phyloP scores from a whole-genome alignment of 805 yeast species.

The Citeromyces matritensis region DNA sequence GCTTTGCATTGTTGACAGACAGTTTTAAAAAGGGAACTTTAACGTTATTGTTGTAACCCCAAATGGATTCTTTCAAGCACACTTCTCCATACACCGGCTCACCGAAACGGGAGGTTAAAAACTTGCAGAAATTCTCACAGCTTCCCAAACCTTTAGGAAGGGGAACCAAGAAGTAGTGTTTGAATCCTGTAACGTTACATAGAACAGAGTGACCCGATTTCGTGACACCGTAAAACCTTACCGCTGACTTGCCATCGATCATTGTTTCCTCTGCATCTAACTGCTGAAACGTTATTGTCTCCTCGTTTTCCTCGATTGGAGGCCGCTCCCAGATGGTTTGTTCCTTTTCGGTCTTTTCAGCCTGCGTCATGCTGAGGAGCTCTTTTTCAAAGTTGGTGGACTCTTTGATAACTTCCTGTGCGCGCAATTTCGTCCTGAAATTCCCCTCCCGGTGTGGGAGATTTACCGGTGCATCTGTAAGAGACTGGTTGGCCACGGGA shows the following conservation, averaged over 20 bases:
- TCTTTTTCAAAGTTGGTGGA: conserved; percentile 40
- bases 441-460: conserved; percentile 12
- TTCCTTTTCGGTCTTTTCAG: conserved; percentile 10
- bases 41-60: conserved; percentile 81
- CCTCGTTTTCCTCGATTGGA: conserved; percentile 27
- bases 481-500: conserved; percentile 14
- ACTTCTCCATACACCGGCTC: conserved; percentile 58
- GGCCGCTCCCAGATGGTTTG: conserved; percentile 37
- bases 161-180: conserved; percentile 85
- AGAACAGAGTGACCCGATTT: conserved; percentile 75
- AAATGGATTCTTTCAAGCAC: conserved; percentile 64
- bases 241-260: conserved; percentile 40
- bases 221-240: conserved; percentile 89
- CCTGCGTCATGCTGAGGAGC: conserved; percentile 25
- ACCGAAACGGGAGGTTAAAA: conserved; percentile 30
- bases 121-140: conserved; percentile 19
- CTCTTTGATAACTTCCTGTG: conserved; percentile 14
- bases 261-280: conserved; percentile 77
- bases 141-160: conserved; percentile 50
- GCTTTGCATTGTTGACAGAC: conserved; percentile 46
- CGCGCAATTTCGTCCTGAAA: conserved; percentile 12
- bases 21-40: conserved; percentile 72
- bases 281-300: conserved; percentile 72
- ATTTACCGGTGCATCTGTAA: conserved; percentile 6
- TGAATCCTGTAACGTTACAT: conserved; percentile 80